Base-by-base conservation (phyloP, 495 filamentous ascomycete species). In the Annulohypoxylon bovei region DNA sequence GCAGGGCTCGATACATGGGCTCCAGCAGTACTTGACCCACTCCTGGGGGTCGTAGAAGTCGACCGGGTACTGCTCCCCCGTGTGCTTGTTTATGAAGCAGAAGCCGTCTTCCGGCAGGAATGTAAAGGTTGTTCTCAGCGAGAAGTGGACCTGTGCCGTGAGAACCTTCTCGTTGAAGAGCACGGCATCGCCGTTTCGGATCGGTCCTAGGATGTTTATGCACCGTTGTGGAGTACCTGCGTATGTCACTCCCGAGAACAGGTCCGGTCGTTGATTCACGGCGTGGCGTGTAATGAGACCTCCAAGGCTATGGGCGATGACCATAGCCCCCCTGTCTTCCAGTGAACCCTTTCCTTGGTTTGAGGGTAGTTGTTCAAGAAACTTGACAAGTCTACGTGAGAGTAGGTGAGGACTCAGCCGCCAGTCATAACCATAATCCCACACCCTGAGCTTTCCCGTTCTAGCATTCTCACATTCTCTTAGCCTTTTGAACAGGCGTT, bases 361-460 rank as follows among this genome's bases (percentile, higher is more conserved):
- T 42, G 88, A 94, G 1, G 88, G 92, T 1, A 99, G 81, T 4
- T 78, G 82, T 76, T 92, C 88, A 12, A 99, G 81, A 67, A 91
- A 97, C 30, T 82, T 75, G 27, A 90, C 86, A 5, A 99, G 80
- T 53, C 86, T 86, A 8, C 83, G 81, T 0, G 91, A 93, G 2
- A 96, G 85, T 1, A 95, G 80, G 72, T 92, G 86, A 1, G 95
- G 95, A 65, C 91, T 93, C 58, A 99, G 81, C 28, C 95, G 88
- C 95, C 95, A 99, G 77, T 99, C 95, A 75, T 97, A 99, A 30
- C 95, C 94, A 72, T 95, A 99, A 67, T 98, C 90, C 78, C 91
- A 91, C 2, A 98, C 88, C 39, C 93, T 84, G 0, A 98, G 81
- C 63, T 86, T 90, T 23, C 92, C 92, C 12, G 83, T 85, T 39